Evolutionary conservation across 2,329 filamentous ascomycete species (phyloP).

Genomic region (Fusarium goolgardi): DNA sequence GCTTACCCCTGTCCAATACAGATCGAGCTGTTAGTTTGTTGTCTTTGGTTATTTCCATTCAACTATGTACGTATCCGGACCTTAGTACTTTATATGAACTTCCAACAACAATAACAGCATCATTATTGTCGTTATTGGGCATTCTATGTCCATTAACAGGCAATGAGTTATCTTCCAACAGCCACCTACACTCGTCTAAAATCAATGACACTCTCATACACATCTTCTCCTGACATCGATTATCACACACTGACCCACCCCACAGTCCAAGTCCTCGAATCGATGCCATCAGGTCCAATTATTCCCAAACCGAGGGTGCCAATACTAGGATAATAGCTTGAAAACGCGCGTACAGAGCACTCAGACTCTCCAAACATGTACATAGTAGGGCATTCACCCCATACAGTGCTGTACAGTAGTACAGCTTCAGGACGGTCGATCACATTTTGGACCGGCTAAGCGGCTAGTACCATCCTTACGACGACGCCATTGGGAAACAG

Average conservation of each 20-base stretch:
- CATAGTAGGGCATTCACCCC: neutral
- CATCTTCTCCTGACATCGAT: neutral
- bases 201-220: neutral
- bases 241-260: constrained; percentile 16
- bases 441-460: constrained; percentile 10
- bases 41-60: constrained; percentile 1
- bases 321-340: constrained; percentile 17
- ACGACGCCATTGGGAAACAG: constrained; percentile 1
- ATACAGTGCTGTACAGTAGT: neutral
- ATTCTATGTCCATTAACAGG: too few relatives aligned
- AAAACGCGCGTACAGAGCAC: constrained; percentile 33
- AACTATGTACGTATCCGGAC: neutral
- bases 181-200: neutral
- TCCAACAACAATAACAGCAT: neutral
- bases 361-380: neutral
- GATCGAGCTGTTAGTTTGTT: neutral
- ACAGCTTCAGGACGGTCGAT: neutral
- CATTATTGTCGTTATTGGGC: neutral
- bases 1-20: constrained; percentile 2
- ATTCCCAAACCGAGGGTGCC: constrained; percentile 29
- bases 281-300: constrained; percentile 32
- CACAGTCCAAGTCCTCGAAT: neutral
- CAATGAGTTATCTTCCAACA: neutral
- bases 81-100: neutral
- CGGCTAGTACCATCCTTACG: constrained; percentile 13